Evolutionary conservation across 2,329 filamentous ascomycete genomes (phyloP).

Genomic region (Alternaria burnsii): DNA sequence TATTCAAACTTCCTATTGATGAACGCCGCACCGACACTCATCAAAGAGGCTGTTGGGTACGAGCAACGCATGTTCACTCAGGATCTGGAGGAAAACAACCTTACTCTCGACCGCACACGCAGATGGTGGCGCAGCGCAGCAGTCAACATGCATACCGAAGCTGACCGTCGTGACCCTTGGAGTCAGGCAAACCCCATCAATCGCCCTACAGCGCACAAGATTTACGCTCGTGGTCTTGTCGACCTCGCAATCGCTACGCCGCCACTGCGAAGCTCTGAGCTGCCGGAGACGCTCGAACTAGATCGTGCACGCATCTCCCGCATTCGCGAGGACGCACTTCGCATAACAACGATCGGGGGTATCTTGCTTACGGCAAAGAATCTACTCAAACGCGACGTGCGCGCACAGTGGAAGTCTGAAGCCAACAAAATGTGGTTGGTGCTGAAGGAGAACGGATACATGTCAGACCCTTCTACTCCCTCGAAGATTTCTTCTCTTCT

Average conservation of each 20-base stretch:
- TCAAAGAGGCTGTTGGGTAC: conserved; percentile 75
- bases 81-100: conserved; percentile 65
- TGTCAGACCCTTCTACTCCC: conserved; percentile 60
- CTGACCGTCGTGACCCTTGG: conserved; percentile 72
- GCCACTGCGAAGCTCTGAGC: conserved; percentile 61
- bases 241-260: conserved; percentile 76
- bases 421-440: conserved; percentile 74
- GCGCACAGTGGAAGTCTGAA: conserved; percentile 78
- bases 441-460: conserved; percentile 68
- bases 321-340: conserved; percentile 65
- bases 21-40: conserved; percentile 74
- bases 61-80: conserved; percentile 76
- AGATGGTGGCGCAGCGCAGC: conserved; percentile 72
- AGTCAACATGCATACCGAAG: conserved; percentile 71
- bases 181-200: conserved; percentile 64
- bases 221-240: conserved; percentile 79
- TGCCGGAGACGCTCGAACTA: conserved; percentile 78
- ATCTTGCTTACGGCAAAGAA: conserved; percentile 84
- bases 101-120: conserved; percentile 68
- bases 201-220: conserved; percentile 71
- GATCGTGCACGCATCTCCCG: conserved; percentile 70
- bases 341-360: conserved; percentile 76
- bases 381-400: conserved; percentile 80
- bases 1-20: conserved; percentile 83
- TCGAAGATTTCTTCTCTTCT: conserved; percentile 58